These are phyloP conservation scores for Protomyces gravidus DNA, from an alignment of 1,139 yeast genomes.

Conservation along the genomic window DNA sequence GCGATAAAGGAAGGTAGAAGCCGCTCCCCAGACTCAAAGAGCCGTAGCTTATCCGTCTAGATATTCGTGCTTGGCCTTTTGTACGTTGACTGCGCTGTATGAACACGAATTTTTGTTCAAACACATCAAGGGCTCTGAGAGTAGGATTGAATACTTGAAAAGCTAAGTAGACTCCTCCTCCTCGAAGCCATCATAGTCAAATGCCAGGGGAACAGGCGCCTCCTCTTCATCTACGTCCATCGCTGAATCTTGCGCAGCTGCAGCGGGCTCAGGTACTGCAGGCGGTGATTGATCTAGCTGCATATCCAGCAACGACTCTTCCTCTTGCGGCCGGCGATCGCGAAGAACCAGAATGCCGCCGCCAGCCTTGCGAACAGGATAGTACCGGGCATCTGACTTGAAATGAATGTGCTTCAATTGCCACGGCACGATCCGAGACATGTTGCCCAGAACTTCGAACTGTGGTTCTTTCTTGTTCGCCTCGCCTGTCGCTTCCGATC, in stretches of 20 bases:
- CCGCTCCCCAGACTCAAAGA: too few relatives aligned
- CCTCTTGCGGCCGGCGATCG: slow-evolving; percentile 66
- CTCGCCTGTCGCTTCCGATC: background rate
- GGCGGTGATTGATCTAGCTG: slow-evolving; percentile 14
- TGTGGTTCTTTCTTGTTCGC: slow-evolving; percentile 38
- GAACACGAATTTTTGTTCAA: too few relatives aligned
- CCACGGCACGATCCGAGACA: slow-evolving; percentile 86
- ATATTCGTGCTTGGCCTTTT: too few relatives aligned
- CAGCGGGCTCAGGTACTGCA: slow-evolving; percentile 1
- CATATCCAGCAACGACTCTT: slow-evolving; percentile 58
- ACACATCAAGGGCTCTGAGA: too few relatives aligned
- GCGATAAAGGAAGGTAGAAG: too few relatives aligned
- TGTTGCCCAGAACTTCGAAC: slow-evolving; percentile 53
- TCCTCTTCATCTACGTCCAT: slow-evolving; percentile 38
- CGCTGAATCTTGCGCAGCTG: background rate
- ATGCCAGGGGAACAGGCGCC: slow-evolving; percentile 1
- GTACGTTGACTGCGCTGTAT: too few relatives aligned
- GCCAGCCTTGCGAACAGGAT: slow-evolving; percentile 63
- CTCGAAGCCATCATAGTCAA: background rate
- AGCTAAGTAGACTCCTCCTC: background rate
- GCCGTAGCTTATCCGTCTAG: too few relatives aligned
- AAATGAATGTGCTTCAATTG: slow-evolving; percentile 82
- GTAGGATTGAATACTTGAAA: background rate
- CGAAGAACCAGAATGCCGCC: slow-evolving; percentile 71
- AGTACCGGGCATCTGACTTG: slow-evolving; percentile 67